Percentiles rank a stretch among this genome's conserved stretches.
Conservation (phyloP, 1,284 basidiomycete genomes). For the Wolfiporia cocos region DNA sequence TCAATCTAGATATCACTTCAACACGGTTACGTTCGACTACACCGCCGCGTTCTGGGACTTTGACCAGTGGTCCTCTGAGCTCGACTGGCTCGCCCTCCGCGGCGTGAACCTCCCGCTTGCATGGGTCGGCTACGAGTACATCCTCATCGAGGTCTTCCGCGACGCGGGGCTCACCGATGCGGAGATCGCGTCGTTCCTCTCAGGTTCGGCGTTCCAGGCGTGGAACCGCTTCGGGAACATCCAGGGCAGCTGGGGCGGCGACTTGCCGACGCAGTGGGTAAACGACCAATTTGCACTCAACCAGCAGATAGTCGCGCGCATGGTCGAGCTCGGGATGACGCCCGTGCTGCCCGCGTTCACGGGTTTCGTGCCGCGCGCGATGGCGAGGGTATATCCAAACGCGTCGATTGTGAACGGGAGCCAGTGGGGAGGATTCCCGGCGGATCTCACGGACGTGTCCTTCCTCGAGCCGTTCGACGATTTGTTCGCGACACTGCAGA, state of each 20-base stretch:
- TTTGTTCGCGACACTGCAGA: constrained; percentile 32
- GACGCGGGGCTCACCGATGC: constrained; percentile 32
- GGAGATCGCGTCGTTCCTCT: constrained; percentile 31
- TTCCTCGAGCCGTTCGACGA: constrained; percentile 38
- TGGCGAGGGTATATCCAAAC: constrained; percentile 29
- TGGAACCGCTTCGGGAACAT: constrained; percentile 41
- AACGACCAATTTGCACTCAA: constrained; percentile 33
- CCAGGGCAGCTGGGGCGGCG: constrained; percentile 34
- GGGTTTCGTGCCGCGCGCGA: constrained; percentile 34
- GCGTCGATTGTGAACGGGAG: constrained; percentile 31
- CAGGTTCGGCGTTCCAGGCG: constrained; percentile 37
- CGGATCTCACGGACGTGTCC: constrained; percentile 28
- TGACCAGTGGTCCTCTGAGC: constrained; percentile 35
- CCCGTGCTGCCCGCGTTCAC: constrained; percentile 39
- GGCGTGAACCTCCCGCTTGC: constrained; percentile 39
- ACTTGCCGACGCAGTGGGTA: constrained; percentile 32
- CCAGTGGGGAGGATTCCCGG: constrained; percentile 31
- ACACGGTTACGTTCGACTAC: constrained; percentile 40
- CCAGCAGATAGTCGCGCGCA: constrained; percentile 33
- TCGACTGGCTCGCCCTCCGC: constrained; percentile 40
- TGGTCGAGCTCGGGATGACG: constrained; percentile 39
- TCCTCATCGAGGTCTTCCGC: constrained; percentile 31
- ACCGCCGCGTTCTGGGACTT: constrained; percentile 36
- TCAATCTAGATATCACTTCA: constrained; percentile 32
- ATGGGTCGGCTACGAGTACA: constrained; percentile 37